phyloP scores from a whole-genome alignment of 2,329 filamentous ascomycete species.

The Ophiostoma sp. region DNA sequence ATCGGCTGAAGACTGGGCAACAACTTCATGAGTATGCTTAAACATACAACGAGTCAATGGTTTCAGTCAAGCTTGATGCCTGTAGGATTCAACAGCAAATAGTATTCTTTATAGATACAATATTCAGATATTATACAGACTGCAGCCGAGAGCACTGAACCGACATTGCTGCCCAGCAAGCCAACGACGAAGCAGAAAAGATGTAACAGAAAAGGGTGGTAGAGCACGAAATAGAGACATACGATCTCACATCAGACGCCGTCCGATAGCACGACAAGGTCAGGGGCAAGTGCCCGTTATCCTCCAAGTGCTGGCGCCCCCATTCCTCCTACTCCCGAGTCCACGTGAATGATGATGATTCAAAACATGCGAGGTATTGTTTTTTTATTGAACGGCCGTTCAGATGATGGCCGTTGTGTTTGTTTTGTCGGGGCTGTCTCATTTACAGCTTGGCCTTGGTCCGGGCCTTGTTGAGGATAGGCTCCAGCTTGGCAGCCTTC shows the following conservation, averaged over 20 bases:
- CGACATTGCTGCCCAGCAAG: not conserved
- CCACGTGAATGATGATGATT: not conserved
- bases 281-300: too few species aligned
- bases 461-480: conserved; percentile 75
- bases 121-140: conserved; percentile 13
- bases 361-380: not conserved
- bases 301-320: not conserved
- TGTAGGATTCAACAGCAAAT: not conserved
- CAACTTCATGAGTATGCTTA: not conserved
- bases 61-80: not conserved
- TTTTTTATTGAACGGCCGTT: not conserved
- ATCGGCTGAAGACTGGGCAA: not conserved
- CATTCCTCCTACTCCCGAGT: not conserved
- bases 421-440: conserved; percentile 8
- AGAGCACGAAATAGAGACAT: not conserved
- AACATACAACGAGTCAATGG: not conserved
- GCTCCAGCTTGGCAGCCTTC: conserved; percentile 97
- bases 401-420: not conserved
- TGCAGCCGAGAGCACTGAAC: not conserved
- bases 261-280: too few species aligned
- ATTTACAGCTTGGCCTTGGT: conserved; percentile 70
- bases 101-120: conserved; percentile 2
- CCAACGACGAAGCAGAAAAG: not conserved
- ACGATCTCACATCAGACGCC: not conserved
- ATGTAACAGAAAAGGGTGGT: not conserved